A percentile compares a stretch with the other conserved stretches of the same genome.
Evolutionary conservation across 73 alveolate genomes (phyloP).

Genomic region (Chromera velia): DNA sequence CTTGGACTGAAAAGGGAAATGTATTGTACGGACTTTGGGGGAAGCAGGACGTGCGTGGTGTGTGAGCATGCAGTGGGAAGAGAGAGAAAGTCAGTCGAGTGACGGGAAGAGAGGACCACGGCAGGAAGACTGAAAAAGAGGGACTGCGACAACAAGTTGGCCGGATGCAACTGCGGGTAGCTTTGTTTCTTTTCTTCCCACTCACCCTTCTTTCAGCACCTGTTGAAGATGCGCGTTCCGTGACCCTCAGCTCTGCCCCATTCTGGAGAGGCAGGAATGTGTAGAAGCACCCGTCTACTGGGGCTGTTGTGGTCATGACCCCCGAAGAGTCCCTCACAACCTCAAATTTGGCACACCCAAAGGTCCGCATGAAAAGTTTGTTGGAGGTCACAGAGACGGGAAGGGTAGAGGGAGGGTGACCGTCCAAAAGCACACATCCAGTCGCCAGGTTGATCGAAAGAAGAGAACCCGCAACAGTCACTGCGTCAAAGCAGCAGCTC

Average conservation of each 20-base stretch:
- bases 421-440: constrained; percentile 18
- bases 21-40: too few relatives aligned
- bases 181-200: too few relatives aligned
- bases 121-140: too few relatives aligned
- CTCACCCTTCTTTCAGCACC: too few relatives aligned
- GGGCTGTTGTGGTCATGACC: constrained; percentile 6
- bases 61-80: too few relatives aligned
- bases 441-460: constrained; percentile 14
- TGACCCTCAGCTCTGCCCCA: constrained; percentile 13
- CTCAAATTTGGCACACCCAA: not conserved
- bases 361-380: not conserved
- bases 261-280: constrained; percentile 5
- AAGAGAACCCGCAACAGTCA: constrained; percentile 3
- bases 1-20: too few relatives aligned
- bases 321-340: not conserved
- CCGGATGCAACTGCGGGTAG: too few relatives aligned
- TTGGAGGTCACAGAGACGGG: not conserved
- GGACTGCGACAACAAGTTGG: too few relatives aligned
- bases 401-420: constrained; percentile 7
- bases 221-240: too few relatives aligned
- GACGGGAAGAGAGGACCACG: too few relatives aligned
- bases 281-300: constrained; percentile 29
- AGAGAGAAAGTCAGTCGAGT: too few relatives aligned
- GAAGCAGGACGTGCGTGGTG: too few relatives aligned
- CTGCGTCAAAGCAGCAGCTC: not conserved